Base-by-base conservation (phyloP, 179 eudicot species). In the Carnegiea gigantea region DNA sequence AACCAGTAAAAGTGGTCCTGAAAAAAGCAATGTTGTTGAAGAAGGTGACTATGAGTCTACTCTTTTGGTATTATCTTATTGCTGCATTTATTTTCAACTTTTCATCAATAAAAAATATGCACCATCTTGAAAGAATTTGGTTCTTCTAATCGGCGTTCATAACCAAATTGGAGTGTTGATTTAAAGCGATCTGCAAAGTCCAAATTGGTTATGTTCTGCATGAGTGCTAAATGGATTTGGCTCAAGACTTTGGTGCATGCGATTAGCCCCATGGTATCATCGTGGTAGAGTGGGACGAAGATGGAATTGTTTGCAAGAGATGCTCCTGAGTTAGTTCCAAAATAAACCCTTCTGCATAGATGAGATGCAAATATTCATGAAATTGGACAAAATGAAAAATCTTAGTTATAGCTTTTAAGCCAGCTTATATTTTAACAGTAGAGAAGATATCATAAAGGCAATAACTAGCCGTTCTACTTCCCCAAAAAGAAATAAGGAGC, bases 11-110 rank as follows among this genome's bases (percentile, higher is more conserved):
- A 81, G 54, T 74, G 84, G 81, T 79, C 83, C 86, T 36, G 93
- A 89, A 82, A 91, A 89, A 78, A 84, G 73, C 70, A 84, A 80
- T 77, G 80, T 70, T 65, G 82, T 70, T 9, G 89, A 86, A 26
- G 93, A 92, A 84, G 92, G 95, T 91, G 77, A 60, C 10, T 74
- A 30, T 17, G 44, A 24, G 57, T 83, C 24, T 15, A 53, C 10
- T 65, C 57, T 65, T 38, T 75, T 75, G 3, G 46, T 49, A 76
- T 75, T 40, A 10, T 33, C 2, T 30, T 65, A 57, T 40, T 54
- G 21, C 68, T 62, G 24, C 74, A 13, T 43, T 24, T 65, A 14
- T 10, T 65, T 24, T 65, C 18, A 13, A 11, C 26, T 9, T 18
- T 3, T 7, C 18, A 48, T 48, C 53, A 5, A 40, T 9, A 10